Base-by-base conservation (phyloP, 1,139 yeast genomes). In the Fermentozyma sake region DNA sequence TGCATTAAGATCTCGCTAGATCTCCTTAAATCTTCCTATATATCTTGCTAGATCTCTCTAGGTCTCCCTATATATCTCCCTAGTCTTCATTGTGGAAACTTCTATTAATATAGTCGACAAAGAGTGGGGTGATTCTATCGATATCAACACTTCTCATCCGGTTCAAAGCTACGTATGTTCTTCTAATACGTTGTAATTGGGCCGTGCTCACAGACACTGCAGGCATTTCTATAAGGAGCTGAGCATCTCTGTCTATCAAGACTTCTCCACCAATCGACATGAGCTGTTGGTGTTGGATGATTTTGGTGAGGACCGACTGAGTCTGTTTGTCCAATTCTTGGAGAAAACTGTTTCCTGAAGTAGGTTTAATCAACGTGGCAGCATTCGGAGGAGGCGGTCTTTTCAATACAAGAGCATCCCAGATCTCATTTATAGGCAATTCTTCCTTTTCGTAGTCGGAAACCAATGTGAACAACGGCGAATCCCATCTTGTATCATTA, bases 401-500 rank as follows among this genome's bases (percentile, higher is more conserved):
- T 30, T 69, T 66, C 32, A 78, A 62, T 12, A 80, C 81, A 12
- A 85, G 51, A 0, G 80, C 72, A 31, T 75, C 74, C 89, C 93
- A 84, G 3, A 87, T 69, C 13, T 76, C 83, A 4, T 79, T 80
- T 8, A 75, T 55, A 1, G 89, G 86, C 9, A 83, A 45, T 8
- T 28, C 33, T 33, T 66, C 70, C 5, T 59, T 52, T n/a, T 58
- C 61, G 34, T 78, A 79, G 24, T 74, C 78, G 23, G 77, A 71
- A 3, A 79, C 71, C 1, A 85, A 55, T 0, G 85, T 76, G 50
- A 86, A 81, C 37, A 89, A 58, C 2, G 99, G 99, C 4, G 95
- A 77, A 50, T 91, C 99, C 98, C 98, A 91, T 35, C 96, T 64
- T 20, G 81, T 75, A 48, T 75, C 73, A 12, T 79, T 78, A 46